Evolutionary conservation across 805 yeast species (phyloP), one percentile per base, ranked within the genome.

Genomic region (Kazachstania kunashirensis): DNA sequence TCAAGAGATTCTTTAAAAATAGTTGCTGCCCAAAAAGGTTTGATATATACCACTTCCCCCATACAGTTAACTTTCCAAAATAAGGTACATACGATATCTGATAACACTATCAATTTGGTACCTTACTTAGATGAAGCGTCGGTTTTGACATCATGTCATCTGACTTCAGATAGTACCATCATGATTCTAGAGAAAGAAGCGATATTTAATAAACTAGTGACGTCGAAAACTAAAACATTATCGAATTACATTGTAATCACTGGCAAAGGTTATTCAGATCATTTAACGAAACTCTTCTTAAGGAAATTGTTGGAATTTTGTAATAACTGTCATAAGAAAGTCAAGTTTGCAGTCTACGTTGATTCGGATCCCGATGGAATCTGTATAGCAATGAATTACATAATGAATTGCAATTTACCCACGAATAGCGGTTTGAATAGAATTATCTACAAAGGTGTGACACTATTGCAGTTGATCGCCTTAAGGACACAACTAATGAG

Each of bases 251-350:
- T 73, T 2, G 14, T 74, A 1, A 53, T 80, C 7, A 78, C 85
- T 0, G 85, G 82, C 0, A 79, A 77, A 48, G 89, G 89, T 0
- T 78, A 67, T 44, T 84, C 88, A 0, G 88, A 81, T 53, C 50
- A 60, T 14, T 48, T 74, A 12, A 77, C 85, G 0, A 63, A 65
- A 37, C 39, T 43, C 10, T 75, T 78, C 44, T 47, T 74, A 0
- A 38, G 52, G 3, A 42, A 37, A 32, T 37, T 71, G 18, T 8
- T 19, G 6, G 9, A 5, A 14, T 27, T 20, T 23, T 19, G 11
- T 5, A 8, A 12, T 3, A n/a, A 26, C 2, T n/a, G 19, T 9
- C 5, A 21, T 9, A 12, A 12, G 5, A 29, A 12, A 11, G 14
- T 13, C 1, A 16, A 18, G 8, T n/a, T 33, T 14, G 33, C 57